Conservation (phyloP, 2,329 filamentous ascomycete species). For the Trichoderma sp. region DNA sequence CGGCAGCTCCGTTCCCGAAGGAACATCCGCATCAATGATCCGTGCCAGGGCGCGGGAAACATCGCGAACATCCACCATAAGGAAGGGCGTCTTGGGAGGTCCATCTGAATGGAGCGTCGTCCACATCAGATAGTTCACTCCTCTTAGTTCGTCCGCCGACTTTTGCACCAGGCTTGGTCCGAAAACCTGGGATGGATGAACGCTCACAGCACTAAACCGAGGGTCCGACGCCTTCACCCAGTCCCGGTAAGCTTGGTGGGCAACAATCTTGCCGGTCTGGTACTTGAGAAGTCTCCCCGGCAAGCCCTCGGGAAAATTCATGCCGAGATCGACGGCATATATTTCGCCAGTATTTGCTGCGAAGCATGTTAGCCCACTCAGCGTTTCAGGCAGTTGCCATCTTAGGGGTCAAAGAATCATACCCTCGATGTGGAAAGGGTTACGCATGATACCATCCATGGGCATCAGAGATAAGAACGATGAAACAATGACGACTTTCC, state of each 20-base stretch:
- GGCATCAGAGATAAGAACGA: conserved; percentile 30
- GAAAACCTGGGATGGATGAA: conserved; percentile 30
- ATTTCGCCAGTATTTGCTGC: conserved; percentile 9
- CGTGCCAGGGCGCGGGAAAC: conserved; percentile 3
- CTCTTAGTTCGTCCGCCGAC: conserved; percentile 31
- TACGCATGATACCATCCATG: conserved; percentile 3
- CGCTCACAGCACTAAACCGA: conserved; percentile 20
- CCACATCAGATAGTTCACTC: conserved; percentile 30
- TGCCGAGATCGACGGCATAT: conserved; percentile 15
- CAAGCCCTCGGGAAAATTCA: conserved; percentile 14
- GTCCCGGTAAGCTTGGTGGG: conserved; percentile 29
- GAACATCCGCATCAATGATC: neutral
- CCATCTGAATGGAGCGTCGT: conserved; percentile 15
- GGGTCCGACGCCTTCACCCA: conserved; percentile 29
- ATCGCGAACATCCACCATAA: conserved; percentile 18
- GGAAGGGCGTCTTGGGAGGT: conserved; percentile 5
- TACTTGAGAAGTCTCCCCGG: conserved; percentile 25
- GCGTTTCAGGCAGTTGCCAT: neutral
- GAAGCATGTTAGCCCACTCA: neutral
- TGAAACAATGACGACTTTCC: conserved; percentile 28
- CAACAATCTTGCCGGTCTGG: conserved; percentile 30
- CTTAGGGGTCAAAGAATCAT: neutral
- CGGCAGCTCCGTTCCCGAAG: conserved; percentile 5
- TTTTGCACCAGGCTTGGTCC: conserved; percentile 30
- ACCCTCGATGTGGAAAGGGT: conserved; percentile 22